Conservation (phyloP, 169 alveolate genomes). For the Plasmodium inui region DNA sequence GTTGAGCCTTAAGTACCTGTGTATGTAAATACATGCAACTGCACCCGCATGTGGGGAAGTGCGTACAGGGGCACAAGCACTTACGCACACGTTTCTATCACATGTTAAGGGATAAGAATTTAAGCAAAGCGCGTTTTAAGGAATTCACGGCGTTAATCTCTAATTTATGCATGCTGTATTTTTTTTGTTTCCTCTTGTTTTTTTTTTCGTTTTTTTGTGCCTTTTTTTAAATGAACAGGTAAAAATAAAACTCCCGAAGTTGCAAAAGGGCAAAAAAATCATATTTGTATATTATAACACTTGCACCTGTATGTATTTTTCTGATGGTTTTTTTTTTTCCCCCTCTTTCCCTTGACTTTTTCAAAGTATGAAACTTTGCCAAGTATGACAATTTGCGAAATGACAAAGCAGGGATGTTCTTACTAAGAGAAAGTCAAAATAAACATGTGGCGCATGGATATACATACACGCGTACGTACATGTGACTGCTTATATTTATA, state of each 20-base stretch:
- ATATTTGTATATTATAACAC: not conserved
- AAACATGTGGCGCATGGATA: conserved; percentile 8
- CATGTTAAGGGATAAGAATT: not conserved
- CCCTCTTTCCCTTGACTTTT: not conserved
- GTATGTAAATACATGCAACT: not conserved
- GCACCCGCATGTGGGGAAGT: not conserved
- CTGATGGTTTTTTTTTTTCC: not conserved
- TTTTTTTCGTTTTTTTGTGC: not conserved
- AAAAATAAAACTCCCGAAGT: not conserved
- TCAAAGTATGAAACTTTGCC: not conserved
- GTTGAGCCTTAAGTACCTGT: not conserved
- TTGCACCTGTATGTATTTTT: not conserved
- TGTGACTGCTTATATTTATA: not conserved
- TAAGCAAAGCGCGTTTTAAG: not conserved
- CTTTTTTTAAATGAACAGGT: not conserved
- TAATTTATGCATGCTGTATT: not conserved
- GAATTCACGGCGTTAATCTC: not conserved
- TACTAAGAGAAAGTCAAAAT: not conserved
- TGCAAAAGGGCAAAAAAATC: not conserved
- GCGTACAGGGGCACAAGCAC: not conserved
- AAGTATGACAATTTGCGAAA: not conserved
- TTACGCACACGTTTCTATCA: not conserved
- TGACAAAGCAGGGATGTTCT: not conserved
- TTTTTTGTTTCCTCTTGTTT: not conserved
- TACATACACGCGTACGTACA: conserved; percentile 1